Base-by-base conservation (phyloP, 1,284 basidiomycete genomes). In the Peniophora sp. region DNA sequence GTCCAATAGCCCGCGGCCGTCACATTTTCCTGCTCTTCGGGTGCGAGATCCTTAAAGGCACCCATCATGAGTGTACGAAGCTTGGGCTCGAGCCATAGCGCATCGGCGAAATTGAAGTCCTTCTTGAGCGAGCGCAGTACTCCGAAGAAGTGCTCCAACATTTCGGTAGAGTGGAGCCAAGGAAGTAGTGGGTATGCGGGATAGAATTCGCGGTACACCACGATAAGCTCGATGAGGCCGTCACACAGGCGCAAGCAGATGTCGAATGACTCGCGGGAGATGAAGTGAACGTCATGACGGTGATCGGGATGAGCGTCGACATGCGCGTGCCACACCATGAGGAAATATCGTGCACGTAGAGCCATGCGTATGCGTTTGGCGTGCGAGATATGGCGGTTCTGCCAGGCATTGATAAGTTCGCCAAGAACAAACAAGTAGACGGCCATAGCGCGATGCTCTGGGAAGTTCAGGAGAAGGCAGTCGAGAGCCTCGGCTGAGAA, bases 121-220 rank as follows among this genome's bases (percentile, higher is more conserved):
- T 61, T 61, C 11, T 62, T 52, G 8, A 69, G 42, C 20, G 64
- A 52, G 0, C 63, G 59, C 1, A 57, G 17, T 18, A 58, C 52
- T 0, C 64, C 68, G 57, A 72, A 72, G 5, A 62, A 48, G 52
- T 72, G 70, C 44, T 75, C 68, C 50, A 63, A 64, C 0, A 60
- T 24, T 50, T 74, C 68, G 0, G 61, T 73, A 11, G 67, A 69
- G 52, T 68, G 62, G 9, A 73, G 62, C 71, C 72, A 75, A 2
- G 66, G 70, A 0, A 72, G 56, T 0, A 74, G 57, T 0, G 71
- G 70, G 12, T 50, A 48, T 1, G 34, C 2, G 3, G 44, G 27
- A 0, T 54, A 51, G 10, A 51, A 39, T 22, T 69, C 59, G 1
- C 65, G 64, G 52, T 72, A 58, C 36, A 65, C 60, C 32, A 67